Evolutionary conservation across 2,329 filamentous ascomycete species (phyloP).

Genomic region (Ceratocystis papillata): DNA sequence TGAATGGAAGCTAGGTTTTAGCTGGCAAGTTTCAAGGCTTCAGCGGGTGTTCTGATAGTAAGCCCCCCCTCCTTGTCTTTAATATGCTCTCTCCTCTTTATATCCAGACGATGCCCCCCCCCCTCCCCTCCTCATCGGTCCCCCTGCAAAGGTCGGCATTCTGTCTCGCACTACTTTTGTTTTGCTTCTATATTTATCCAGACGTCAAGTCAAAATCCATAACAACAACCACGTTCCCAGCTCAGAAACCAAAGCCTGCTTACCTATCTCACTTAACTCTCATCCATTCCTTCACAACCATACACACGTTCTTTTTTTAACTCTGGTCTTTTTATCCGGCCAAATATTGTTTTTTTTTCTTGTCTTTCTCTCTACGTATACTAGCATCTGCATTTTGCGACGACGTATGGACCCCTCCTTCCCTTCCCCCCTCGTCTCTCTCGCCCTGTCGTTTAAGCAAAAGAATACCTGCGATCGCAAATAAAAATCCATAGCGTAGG

Average conservation of each 20-base stretch:
- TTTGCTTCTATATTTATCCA: constrained; percentile 14
- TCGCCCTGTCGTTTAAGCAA: constrained; percentile 3
- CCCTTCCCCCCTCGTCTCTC: background rate
- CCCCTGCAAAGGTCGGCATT: constrained; percentile 3
- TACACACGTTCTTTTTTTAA: background rate
- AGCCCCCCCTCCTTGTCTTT: no score
- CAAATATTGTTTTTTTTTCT: background rate
- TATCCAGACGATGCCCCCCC: no score
- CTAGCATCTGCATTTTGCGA: background rate
- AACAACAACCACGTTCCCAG: constrained; percentile 5
- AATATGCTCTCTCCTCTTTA: no score
- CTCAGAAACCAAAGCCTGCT: background rate
- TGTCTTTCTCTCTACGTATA: background rate
- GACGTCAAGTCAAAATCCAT: constrained; percentile 13
- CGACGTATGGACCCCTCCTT: background rate
- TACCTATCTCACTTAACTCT: background rate
- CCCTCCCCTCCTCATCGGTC: no score
- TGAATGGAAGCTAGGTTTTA: no score
- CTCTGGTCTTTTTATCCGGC: background rate
- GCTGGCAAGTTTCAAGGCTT: no score
- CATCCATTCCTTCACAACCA: background rate
- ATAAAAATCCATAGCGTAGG: background rate
- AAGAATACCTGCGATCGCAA: background rate
- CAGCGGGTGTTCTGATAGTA: no score
- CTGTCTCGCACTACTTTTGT: constrained; percentile 7